Evolutionary conservation across 257 asterid genomes (phyloP), one percentile per base, ranked within the genome.

Genomic region (Hygrophila difformis): DNA sequence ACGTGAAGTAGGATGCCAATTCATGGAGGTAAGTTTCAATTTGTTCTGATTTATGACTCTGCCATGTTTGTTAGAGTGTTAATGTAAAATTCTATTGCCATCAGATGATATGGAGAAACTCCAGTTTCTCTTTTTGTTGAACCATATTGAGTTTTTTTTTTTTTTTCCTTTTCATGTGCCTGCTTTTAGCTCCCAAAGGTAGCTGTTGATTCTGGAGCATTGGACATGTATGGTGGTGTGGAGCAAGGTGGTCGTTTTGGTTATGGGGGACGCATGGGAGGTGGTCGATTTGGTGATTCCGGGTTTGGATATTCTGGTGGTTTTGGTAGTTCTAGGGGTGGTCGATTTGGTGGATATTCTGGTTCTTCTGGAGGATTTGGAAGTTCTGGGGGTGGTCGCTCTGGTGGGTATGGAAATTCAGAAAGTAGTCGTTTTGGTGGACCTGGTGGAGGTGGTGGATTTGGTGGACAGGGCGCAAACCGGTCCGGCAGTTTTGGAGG

Each of bases 1-100:
- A 61, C 93, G 94, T 55, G 96, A 89, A 22, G 89, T 82, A 29
- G 98, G 98, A 38, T 71, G 86, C 75, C 71, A 68, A 44, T 89
- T 85, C 66, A 52, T 44, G 19, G 96, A 89, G 73, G 98, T 80
- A 70, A 51, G 62, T 57, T 47, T 2, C 31, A 5, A 8, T 5
- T 26, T 8, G 8, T 26, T 3, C 31, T 26, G 1, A 3, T 5
- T 26, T 26, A 26, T 8, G 7, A 26, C 8, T 26, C 8, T 26
- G 31, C 31, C 8, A 26, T 26, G 4, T 24, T 26, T 8, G 4
- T 26, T 8, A 3, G 31, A 0, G 8, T 26, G 31, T 26, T 26
- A 8, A 26, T 26, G 31, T 8, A 26, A 5, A 3, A 8, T 8
- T 26, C 8, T 26, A 26, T 3, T 26, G 31, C 31, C 8, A 8